Conservation (phyloP, 2,329 filamentous ascomycete genomes). For the Aureobasidium namibiae region DNA sequence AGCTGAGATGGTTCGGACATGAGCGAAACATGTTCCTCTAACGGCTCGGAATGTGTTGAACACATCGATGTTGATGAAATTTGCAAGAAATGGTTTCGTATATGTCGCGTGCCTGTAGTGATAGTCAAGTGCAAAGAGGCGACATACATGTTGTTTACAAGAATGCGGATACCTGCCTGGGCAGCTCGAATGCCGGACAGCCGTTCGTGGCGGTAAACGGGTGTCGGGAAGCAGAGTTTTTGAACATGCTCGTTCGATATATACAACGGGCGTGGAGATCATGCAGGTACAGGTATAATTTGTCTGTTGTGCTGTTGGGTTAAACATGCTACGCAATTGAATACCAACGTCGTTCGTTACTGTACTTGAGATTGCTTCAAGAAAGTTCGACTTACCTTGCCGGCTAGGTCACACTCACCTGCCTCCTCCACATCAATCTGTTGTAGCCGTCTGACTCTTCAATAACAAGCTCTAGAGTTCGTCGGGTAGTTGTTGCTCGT, state of each 20-base stretch:
- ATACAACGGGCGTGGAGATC: slow-evolving; percentile 3
- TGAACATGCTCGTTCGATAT: neutral
- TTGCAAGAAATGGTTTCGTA: neutral
- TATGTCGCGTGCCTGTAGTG: neutral
- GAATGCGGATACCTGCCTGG: neutral
- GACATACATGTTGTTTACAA: neutral
- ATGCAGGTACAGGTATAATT: neutral
- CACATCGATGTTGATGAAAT: neutral
- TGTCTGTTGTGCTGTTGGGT: neutral
- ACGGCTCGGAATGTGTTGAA: neutral
- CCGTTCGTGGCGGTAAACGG: slow-evolving; percentile 6
- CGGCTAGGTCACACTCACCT: neutral
- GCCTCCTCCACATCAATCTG: neutral
- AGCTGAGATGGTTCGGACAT: neutral
- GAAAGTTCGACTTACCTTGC: neutral
- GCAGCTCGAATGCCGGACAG: neutral
- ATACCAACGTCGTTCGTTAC: neutral
- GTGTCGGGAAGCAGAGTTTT: neutral
- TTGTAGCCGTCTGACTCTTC: neutral
- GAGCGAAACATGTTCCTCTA: neutral
- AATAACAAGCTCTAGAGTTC: neutral
- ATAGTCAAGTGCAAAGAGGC: neutral
- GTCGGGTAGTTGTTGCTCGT: neutral
- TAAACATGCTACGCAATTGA: neutral
- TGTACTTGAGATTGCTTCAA: neutral